Base-by-base conservation (phyloP, 2,329 filamentous ascomycete species). In the Aspergillus hortae region DNA sequence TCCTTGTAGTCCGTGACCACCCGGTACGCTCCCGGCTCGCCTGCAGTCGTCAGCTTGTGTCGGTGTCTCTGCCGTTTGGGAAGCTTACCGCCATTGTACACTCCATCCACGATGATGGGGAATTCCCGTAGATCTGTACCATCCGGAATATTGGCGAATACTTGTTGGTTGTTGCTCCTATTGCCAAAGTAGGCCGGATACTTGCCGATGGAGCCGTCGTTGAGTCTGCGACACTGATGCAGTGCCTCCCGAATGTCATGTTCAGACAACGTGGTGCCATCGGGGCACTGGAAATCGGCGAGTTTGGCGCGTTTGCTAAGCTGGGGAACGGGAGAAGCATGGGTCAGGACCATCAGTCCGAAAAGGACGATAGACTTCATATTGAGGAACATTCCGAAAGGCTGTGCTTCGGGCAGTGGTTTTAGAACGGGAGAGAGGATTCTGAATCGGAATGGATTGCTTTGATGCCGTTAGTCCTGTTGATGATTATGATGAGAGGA, bases 1-100 rank as follows among this genome's bases (percentile, higher is more conserved):
- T 48, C 40, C 30, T 52, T 54, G 49, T 55, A 52, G 52, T 55
- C 52, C n/a, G 52, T 55, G 49, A 55, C 49, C 23, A 55, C 45
- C 17, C 49, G 52, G 21, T 49, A 55, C 25, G 32, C 11, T 4
- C 52, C 52, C 43, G 52, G 52, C 14, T 23, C 15, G 10, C 52
- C 52, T 55, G 35, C 30, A 46, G 9, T 49, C 7, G 10, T 52
- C 49, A 48, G 40, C 44, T 45, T 42, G n/a, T 21, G 9, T 48
- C 35, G 19, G 4, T 19, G 25, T 36, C 21, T 9, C 25, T 11
- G 14, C 15, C 44, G 11, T 15, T n/a, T 19, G 12, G 21, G 17
- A 23, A 23, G 21, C 49, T 46, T 48, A 49, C 52, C 49, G n/a
- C 32, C 32, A 36, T 4, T 52, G 49, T 52, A 52, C 33, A 43